These are phyloP conservation scores for Benincasa hispida DNA, from an alignment of 306 rosid species.

Conservation along the genomic window DNA sequence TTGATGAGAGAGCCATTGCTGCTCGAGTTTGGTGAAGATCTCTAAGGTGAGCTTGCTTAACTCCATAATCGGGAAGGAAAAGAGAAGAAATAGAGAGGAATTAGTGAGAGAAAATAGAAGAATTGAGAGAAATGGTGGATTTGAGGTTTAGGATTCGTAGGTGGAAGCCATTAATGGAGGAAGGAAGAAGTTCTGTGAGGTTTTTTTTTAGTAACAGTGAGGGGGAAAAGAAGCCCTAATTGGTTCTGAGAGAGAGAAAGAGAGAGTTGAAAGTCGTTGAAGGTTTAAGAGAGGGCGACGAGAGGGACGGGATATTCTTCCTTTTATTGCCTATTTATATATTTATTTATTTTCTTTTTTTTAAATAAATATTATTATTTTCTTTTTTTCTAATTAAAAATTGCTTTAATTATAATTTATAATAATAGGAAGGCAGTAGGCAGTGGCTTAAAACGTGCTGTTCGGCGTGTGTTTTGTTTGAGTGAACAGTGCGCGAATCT, in stretches of 20 bases:
- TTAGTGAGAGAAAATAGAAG: neutral
- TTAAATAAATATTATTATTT: neutral
- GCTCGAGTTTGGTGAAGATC: constrained; percentile 89
- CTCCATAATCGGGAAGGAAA: constrained; percentile 32
- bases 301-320: neutral
- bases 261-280: neutral
- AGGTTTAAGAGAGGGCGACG: neutral
- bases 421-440: neutral
- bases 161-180: constrained; percentile 8
- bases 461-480: neutral
- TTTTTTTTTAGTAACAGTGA: neutral
- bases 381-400: neutral
- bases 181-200: neutral
- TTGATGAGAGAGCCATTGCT: constrained; percentile 94
- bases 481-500: neutral
- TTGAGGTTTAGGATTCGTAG: neutral
- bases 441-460: constrained; percentile 1
- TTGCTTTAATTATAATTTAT: neutral
- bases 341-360: neutral
- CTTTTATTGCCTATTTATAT: constrained; percentile 1
- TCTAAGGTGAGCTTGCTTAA: constrained; percentile 62
- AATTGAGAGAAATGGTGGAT: neutral
- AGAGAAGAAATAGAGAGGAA: neutral
- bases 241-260: neutral
- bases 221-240: neutral